phyloP scores from a whole-genome alignment of 2,329 filamentous ascomycete genomes.

The Alternaria gaisen region DNA sequence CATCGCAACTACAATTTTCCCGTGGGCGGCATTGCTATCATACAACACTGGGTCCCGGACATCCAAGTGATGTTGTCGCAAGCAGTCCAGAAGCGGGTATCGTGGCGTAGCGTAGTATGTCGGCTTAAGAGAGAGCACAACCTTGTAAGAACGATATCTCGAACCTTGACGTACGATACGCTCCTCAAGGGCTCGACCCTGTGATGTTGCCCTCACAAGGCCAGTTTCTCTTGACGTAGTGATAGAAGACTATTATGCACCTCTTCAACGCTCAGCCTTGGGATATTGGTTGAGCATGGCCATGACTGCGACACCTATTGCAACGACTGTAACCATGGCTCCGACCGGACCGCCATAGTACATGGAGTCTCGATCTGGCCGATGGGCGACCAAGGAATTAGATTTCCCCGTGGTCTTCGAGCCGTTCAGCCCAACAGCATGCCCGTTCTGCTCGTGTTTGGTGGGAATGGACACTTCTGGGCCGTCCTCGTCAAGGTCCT shows the following conservation, averaged over 20 bases:
- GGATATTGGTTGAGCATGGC: constrained; percentile 55
- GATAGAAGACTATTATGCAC: constrained; percentile 10
- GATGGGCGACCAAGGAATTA: constrained; percentile 38
- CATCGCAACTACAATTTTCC: background rate
- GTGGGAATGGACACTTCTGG: constrained; percentile 28
- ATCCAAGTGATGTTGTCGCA: constrained; percentile 1
- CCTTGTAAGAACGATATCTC: background rate
- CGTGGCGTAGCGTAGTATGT: background rate
- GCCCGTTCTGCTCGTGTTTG: constrained; percentile 43
- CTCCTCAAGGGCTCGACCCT: background rate
- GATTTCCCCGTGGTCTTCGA: constrained; percentile 31
- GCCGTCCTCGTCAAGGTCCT: constrained; percentile 38
- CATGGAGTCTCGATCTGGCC: constrained; percentile 40
- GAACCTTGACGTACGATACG: constrained; percentile 1
- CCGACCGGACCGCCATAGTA: constrained; percentile 51
- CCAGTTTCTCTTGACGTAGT: constrained; percentile 5
- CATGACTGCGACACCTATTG: constrained; percentile 54
- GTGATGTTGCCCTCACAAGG: constrained; percentile 2
- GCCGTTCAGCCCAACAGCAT: constrained; percentile 33
- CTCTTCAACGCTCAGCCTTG: constrained; percentile 55
- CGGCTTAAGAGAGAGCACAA: constrained; percentile 1
- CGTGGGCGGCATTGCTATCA: background rate
- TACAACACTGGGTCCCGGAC: constrained; percentile 1
- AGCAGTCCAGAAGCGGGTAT: background rate
- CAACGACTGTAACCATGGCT: constrained; percentile 51